Base-by-base conservation (phyloP, 2,329 filamentous ascomycete species). In the Scedosporium boydii region DNA sequence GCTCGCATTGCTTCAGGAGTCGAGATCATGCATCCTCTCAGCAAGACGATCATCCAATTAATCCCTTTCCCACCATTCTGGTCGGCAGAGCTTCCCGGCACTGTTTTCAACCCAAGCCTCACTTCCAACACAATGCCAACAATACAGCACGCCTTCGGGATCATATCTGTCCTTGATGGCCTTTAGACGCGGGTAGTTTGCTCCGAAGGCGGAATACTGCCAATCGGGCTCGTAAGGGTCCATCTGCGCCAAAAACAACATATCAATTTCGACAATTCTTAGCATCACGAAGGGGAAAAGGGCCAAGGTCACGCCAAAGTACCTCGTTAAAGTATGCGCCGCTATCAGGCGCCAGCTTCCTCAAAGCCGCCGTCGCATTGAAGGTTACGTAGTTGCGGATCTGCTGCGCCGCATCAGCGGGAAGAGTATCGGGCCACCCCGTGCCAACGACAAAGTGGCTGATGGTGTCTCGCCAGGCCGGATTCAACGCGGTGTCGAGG, bases 271-370 rank as follows among this genome's bases (percentile, higher is more conserved):
- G 34, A 27, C 38, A 53, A 21, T 16, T 27, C 12, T 16, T 18
- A 3, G 23, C 4, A 5, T 6, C 5, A 5, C 4, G 9, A 6
- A 14, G n/a, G 55, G 55, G 55, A 9, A 58, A 29, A 18, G 14
- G 7, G 12, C 18, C 4, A 29, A 2, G 29, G 7, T 34, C 4
- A 7, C 29, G 29, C 29, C 29, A 10, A 23, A 23, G 34, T 18
- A 70, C 76, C 66, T 79, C 77, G 60, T 78, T 78, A 67, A 77
- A 71, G 65, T 79, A 78, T 2, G 70, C 70, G 2, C 76, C 78
- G 6, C 72, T 75, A 46, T 72, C 65, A 0, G 76, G 76, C 1
- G 75, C 73, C 16, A 78, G 65, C 4, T 66, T 68, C 63, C 73
- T 72, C 4, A 73, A 65, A 5, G 71, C 71, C 9, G 63, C 69